Conservation (phyloP, 1,139 yeast species). For the Debaryomycetaceae sp. region DNA sequence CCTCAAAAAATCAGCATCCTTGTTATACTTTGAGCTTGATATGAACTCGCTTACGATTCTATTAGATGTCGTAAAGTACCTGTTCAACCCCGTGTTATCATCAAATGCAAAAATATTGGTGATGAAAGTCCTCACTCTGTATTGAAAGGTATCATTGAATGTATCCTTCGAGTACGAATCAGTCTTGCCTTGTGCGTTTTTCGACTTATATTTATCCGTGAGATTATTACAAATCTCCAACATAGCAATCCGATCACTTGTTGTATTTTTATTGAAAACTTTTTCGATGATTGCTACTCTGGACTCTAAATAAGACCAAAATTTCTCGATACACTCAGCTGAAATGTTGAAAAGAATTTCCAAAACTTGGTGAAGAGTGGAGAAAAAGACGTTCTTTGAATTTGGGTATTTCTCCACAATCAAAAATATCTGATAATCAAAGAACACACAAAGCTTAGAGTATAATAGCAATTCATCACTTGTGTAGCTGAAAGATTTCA, state of each 20-base stretch:
- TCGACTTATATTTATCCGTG: constrained; percentile 27
- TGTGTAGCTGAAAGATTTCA: constrained; percentile 2
- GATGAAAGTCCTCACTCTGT: constrained; percentile 33
- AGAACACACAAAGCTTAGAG: constrained; percentile 16
- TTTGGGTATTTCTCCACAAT: constrained; percentile 9
- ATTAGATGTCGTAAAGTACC: constrained; percentile 32
- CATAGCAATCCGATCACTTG: constrained; percentile 37
- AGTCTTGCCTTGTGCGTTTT: constrained; percentile 16
- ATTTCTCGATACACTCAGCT: constrained; percentile 18
- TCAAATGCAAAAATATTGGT: constrained; percentile 35
- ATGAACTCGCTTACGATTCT: constrained; percentile 22
- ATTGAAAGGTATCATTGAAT: constrained; percentile 36
- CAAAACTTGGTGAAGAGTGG: constrained; percentile 18
- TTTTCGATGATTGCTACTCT: constrained; percentile 20
- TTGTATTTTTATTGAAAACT: constrained; percentile 26
- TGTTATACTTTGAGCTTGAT: constrained; percentile 16
- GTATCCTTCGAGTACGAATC: constrained; percentile 37
- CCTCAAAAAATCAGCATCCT: constrained; percentile 23
- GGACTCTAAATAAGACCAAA: constrained; percentile 40
- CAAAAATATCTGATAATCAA: constrained; percentile 24
- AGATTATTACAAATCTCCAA: constrained; percentile 38
- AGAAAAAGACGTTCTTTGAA: constrained; percentile 22
- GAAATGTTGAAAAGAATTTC: constrained; percentile 19
- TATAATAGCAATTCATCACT: constrained; percentile 8
- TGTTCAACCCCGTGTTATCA: constrained; percentile 47